Conservation (phyloP, 805 yeast genomes). For the Torulaspora delbrueckii region DNA sequence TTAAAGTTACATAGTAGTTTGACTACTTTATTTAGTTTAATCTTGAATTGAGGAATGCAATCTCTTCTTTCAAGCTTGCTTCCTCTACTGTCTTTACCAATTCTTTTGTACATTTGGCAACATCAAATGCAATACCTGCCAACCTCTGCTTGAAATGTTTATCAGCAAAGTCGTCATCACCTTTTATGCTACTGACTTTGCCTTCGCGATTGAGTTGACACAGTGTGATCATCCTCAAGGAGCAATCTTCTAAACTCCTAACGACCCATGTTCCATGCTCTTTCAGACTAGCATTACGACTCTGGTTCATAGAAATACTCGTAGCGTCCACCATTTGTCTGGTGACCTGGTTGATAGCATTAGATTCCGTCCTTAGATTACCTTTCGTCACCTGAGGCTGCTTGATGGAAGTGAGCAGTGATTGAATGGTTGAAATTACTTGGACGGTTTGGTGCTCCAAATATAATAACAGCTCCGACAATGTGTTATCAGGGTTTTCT, state of each 20-base stretch:
- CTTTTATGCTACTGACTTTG: conserved; percentile 30
- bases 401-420: conserved; percentile 69
- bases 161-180: conserved; percentile 69
- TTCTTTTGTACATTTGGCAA: conserved; percentile 94
- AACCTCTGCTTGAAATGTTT: conserved; percentile 86
- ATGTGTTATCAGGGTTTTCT: conserved; percentile 82
- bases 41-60: conserved; percentile 72
- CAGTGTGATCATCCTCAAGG: conserved; percentile 71
- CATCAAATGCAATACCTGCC: conserved; percentile 94
- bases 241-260: conserved; percentile 78
- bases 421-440: conserved; percentile 85
- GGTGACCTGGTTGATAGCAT: conserved; percentile 73
- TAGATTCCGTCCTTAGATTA: conserved; percentile 64
- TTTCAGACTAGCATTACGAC: conserved; percentile 75
- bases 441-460: conserved; percentile 91
- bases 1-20: conserved; percentile 1
- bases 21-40: conserved; percentile 25
- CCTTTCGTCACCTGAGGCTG: conserved; percentile 73
- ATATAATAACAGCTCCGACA: conserved; percentile 75
- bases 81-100: conserved; percentile 94
- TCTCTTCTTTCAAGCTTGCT: conserved; percentile 82
- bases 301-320: conserved; percentile 78
- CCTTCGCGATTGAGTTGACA: conserved; percentile 42
- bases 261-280: conserved; percentile 93
- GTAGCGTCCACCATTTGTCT: conserved; percentile 88